Evolutionary conservation across 169 alveolate genomes (phyloP).

Genomic region (Cyclospora cayetanensis): DNA sequence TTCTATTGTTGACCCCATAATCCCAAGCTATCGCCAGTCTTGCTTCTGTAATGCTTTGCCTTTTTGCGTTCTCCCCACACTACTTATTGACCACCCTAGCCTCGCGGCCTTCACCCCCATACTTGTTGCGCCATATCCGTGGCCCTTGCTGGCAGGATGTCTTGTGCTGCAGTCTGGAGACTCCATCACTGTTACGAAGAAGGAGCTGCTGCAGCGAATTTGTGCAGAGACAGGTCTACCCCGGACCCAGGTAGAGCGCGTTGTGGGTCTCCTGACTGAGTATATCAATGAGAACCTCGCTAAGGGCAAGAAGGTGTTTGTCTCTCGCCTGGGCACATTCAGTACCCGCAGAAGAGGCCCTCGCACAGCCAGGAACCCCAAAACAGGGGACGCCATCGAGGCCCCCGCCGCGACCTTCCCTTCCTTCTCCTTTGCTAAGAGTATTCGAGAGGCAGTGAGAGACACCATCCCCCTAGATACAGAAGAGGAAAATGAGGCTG

Average conservation of each 20-base stretch:
- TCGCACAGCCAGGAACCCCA: constrained; percentile 12
- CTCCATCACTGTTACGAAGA: neutral
- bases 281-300: neutral
- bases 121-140: no score
- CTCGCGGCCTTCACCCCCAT: no score
- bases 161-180: neutral
- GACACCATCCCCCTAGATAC: constrained; percentile 13
- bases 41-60: no score
- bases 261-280: neutral
- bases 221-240: constrained; percentile 19
- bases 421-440: constrained; percentile 6
- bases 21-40: no score
- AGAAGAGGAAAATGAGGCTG: neutral
- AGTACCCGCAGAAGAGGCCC: constrained; percentile 18
- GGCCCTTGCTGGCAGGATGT: no score
- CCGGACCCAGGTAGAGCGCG: neutral
- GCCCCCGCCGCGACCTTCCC: constrained; percentile 51
- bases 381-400: neutral
- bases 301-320: neutral
- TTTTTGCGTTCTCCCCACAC: no score
- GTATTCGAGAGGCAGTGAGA: neutral
- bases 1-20: no score
- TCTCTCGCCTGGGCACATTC: constrained; percentile 19
- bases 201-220: neutral
- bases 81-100: no score